Base-by-base conservation (phyloP, 2,329 filamentous ascomycete genomes). In the Colletotrichum agaves region DNA sequence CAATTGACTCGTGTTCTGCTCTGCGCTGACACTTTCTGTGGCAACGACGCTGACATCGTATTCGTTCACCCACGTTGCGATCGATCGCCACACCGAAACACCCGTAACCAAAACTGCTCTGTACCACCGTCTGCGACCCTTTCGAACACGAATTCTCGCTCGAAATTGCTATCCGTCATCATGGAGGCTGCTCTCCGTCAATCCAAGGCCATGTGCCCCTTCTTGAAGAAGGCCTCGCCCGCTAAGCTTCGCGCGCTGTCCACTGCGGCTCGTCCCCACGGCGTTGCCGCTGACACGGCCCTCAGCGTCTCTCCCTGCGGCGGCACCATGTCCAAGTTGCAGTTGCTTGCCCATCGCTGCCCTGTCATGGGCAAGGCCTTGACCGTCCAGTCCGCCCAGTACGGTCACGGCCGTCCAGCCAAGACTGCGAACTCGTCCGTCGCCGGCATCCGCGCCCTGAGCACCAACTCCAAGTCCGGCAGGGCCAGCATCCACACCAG, bases 361-460 rank as follows among this genome's bases (percentile, higher is more conserved):
- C 96, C 96, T 67, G 91, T 99, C 80, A 99, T 99, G 96, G 95
- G 94, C 80, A 97, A 98, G 87, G 96, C 96, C 46, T 88, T 99
- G 79, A 92, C 93, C 69, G 91, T 98, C 43, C 95, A 98, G 85
- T 87, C 87, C 50, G 85, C 88, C 70, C 85, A 86, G 76, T 78
- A 83, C 58, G 81, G 83, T 55, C 78, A 83, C 56, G 81, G 84
- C 59, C 81, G 79, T 66, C 71, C 80, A 62, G 75, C 79, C 62
- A 73, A 82, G 70, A 73, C 77, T 69, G 78, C 75, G 62, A 76
- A 79, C 63, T 81, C 81, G 59, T 79, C 82, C 68, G 79, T 83
- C 63, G 80, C 84, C 59, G 83, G 81, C 66, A 78, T 87, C 71
- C 83, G 87, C 68, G 80, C 83, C 71, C 81, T 87, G 71, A 83